Percentiles rank a stretch among this genome's conserved stretches.
phyloP scores from a whole-genome alignment of 306 rosid genomes.

The Trifolium dubium region DNA sequence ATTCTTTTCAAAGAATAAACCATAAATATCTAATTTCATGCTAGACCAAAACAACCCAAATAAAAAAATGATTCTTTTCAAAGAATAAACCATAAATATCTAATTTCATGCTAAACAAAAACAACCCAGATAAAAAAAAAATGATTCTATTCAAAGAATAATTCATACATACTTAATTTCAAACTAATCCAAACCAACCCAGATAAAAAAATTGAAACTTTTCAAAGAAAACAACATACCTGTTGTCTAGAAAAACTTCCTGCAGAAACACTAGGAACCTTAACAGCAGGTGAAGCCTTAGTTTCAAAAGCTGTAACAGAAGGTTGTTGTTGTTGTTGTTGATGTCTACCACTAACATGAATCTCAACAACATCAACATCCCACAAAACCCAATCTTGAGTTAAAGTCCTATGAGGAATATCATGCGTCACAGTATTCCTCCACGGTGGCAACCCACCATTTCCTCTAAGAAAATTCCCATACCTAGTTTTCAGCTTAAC shows the following conservation, averaged over 20 bases:
- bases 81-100: neutral
- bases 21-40: conserved; percentile 43
- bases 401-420: conserved; percentile 68
- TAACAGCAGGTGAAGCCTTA: conserved; percentile 36
- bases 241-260: conserved; percentile 50
- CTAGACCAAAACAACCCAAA: neutral
- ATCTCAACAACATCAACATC: conserved; percentile 76
- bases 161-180: neutral
- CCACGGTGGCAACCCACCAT: conserved; percentile 94
- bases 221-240: conserved; percentile 43
- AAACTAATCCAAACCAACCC: neutral
- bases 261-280: conserved; percentile 40
- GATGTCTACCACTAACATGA: neutral
- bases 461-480: conserved; percentile 80
- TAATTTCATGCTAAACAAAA: neutral
- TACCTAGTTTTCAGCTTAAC: conserved; percentile 76
- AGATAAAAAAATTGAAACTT: neutral
- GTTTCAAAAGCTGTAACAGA: neutral
- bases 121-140: neutral
- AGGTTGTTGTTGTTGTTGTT: neutral
- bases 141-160: neutral
- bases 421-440: conserved; percentile 88
- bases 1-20: neutral
- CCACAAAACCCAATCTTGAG: conserved; percentile 94
- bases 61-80: no score